Base-by-base conservation (phyloP, 23 red algal species). In the Chondrus crispus region DNA sequence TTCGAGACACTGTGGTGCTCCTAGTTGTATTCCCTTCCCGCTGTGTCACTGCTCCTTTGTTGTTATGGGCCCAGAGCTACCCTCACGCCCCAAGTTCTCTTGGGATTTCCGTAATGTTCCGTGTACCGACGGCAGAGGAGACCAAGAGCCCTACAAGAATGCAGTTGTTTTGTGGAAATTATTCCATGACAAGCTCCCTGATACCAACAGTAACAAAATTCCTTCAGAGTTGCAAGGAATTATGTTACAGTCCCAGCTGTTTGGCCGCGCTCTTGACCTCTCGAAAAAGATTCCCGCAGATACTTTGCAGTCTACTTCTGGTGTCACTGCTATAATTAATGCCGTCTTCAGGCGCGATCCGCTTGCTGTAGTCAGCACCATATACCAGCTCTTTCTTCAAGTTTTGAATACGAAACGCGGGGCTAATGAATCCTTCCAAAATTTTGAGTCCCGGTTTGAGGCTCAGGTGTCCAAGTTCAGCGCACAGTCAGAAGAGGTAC, bases 1-100 rank as follows among this genome's bases (percentile, higher is more conserved):
- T n/a, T n/a, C n/a, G n/a, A n/a, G n/a, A n/a, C n/a, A n/a, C n/a
- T n/a, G n/a, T n/a, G n/a, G n/a, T n/a, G n/a, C n/a, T n/a, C n/a
- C n/a, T n/a, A n/a, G n/a, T n/a, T n/a, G n/a, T n/a, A n/a, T n/a
- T n/a, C n/a, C n/a, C n/a, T n/a, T n/a, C n/a, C n/a, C n/a, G n/a
- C n/a, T n/a, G n/a, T n/a, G n/a, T n/a, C n/a, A n/a, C n/a, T n/a
- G n/a, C n/a, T 76, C 39, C 5, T 82, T 82, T 45, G 4, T 82
- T 41, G 78, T 60, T 82, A 82, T 82, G 78, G 71, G 71, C 71
- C 71, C 39, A 76, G 71, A 76, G 4, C 24, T 82, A n/a, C 47
- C 78, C 6, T 36, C 78, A 19, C 39, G 78, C 22, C 78, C 78
- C 5, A 52, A 45, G 6, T 82, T 82, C 42, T 19, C 26, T 28